Evolutionary conservation across 371 early-diverging fungal species (phyloP), one percentile per base, ranked within the genome.

Genomic region (Saksenaea vasiformis): DNA sequence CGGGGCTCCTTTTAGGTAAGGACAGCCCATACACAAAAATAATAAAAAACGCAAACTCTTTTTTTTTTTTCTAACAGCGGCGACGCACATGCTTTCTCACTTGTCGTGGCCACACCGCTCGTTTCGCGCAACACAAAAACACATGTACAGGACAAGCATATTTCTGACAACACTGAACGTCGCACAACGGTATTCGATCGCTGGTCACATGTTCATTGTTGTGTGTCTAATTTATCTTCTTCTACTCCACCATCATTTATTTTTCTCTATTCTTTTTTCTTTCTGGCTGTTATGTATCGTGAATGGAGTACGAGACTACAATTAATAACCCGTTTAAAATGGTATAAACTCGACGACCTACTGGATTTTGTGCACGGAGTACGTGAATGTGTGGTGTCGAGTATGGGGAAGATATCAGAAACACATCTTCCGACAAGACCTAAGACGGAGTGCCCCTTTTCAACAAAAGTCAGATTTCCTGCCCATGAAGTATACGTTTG

Each of bases 401-500:
- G 28, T 38, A 27, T 43, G 1, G 65, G 65, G 1, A 65, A 58
- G 15, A 15, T 54, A 22, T 59, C 65, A 1, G 53, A 37, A 14
- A 15, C 55, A 5, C 58, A 65, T 53, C 34, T 56, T 26, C 60
- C 59, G 28, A 54, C 34, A 15, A 31, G 54, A 2, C 24, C 35
- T 4, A 17, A 4, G 7, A 37, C 43, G 1, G n/a, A 13, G 1
- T 66, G 66, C 44, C 66, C 66, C 22, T 61, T 57, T 15, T 14
- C 43, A 26, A 4, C 5, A 17, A 55, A 38, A 26, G 26, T 5
- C 2, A 54, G 61, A 15, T 66, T 66, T 31, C 66, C 66, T 1
- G 56, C 17, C 4, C 10, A 66, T 44, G 56, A 41, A 9, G 11
- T 61, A 8, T 66, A 61, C 27, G 13, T 60, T n/a, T 66, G 66